A percentile compares a stretch with the other conserved stretches of the same genome.
Evolutionary conservation across 1,284 basidiomycete genomes (phyloP).

Genomic region (Austroboletus rostrupii): DNA sequence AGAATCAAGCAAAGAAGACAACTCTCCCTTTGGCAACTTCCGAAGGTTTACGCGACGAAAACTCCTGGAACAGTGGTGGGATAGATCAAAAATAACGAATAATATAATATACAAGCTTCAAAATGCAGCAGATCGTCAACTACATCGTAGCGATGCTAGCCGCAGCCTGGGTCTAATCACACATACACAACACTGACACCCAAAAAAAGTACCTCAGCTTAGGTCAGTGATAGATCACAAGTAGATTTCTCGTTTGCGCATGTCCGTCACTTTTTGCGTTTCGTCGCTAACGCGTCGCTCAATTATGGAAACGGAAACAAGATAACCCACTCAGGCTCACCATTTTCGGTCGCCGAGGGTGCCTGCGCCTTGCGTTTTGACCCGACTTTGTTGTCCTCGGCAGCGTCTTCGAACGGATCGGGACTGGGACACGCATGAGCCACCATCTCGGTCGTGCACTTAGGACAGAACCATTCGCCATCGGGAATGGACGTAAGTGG

Average conservation of each 20-base stretch:
- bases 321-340: constrained; percentile 10
- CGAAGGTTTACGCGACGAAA: too few species aligned
- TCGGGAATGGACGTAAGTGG: constrained; percentile 77
- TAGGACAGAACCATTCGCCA: constrained; percentile 90
- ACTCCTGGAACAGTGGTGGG: too few species aligned
- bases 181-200: not conserved
- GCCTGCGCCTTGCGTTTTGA: constrained; percentile 26
- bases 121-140: not conserved
- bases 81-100: constrained; percentile 16
- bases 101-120: not conserved
- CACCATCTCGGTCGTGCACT: constrained; percentile 41
- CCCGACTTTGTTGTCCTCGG: constrained; percentile 13
- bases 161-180: not conserved
- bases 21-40: too few species aligned
- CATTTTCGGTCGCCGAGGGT: constrained; percentile 16
- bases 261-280: constrained; percentile 27
- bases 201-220: not conserved
- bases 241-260: not conserved
- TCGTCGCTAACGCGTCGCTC: constrained; percentile 15
- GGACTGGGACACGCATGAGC: constrained; percentile 20
- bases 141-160: not conserved
- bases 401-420: constrained; percentile 9
- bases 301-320: not conserved
- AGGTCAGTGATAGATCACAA: not conserved
- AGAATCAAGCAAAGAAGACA: too few species aligned